These are phyloP conservation scores for Coniochaeta ligniaria DNA, from an alignment of 2,329 filamentous ascomycete species.

Conservation along the genomic window DNA sequence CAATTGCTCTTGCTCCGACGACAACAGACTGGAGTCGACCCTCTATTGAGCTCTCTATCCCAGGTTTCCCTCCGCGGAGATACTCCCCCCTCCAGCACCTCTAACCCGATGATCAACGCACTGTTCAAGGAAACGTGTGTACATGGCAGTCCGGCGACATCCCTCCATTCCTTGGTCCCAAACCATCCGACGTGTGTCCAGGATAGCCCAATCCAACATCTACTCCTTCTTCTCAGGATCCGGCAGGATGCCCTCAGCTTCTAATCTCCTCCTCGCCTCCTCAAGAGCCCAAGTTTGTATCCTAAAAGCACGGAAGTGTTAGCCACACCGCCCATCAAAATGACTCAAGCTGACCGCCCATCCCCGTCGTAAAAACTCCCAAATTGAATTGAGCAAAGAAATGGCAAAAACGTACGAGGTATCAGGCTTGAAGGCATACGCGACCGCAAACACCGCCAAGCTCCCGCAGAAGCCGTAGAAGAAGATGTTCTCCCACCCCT, in stretches of 20 bases:
- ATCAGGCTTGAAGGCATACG: slow-evolving; percentile 95
- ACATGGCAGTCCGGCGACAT: neutral
- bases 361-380: too few relatives aligned
- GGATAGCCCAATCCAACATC: neutral
- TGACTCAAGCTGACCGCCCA: slow-evolving; percentile 10
- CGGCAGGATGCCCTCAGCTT: slow-evolving; percentile 87
- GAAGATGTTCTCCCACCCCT: slow-evolving; percentile 90
- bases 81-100: neutral
- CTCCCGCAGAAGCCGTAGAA: slow-evolving; percentile 80
- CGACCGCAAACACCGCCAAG: slow-evolving; percentile 65
- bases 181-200: neutral
- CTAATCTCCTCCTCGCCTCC: slow-evolving; percentile 89
- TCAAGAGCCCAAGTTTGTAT: slow-evolving; percentile 99
- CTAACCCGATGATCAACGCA: neutral
- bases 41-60: neutral
- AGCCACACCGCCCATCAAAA: slow-evolving; percentile 11
- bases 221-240: slow-evolving; percentile 55
- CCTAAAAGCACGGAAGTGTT: slow-evolving; percentile 40
- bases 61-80: neutral
- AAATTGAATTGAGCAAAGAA: neutral
- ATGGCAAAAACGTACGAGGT: slow-evolving; percentile 69
- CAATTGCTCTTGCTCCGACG: neutral
- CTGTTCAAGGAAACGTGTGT: neutral
- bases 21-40: neutral
- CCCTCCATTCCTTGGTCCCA: neutral